These are phyloP conservation scores for Plasmodium berghei DNA, from an alignment of 169 alveolate genomes.

Conservation along the genomic window DNA sequence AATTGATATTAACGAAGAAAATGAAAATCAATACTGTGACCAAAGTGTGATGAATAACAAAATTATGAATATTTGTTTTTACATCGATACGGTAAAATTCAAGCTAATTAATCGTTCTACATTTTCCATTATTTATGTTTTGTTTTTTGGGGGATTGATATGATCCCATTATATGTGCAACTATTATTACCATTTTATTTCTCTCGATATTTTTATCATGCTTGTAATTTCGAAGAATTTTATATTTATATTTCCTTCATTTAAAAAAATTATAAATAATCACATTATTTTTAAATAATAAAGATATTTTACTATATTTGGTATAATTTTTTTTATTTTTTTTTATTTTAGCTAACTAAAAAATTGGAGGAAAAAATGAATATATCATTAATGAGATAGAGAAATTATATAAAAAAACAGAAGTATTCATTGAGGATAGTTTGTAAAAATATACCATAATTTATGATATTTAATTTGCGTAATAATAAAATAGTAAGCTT, in stretches of 20 bases:
- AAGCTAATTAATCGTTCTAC: constrained; percentile 1
- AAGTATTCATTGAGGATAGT: too few species aligned
- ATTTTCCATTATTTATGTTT: not conserved
- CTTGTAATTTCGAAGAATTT: too few species aligned
- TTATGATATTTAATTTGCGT: too few species aligned
- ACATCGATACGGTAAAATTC: constrained; percentile 48
- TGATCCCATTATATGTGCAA: not conserved
- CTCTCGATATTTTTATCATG: not conserved
- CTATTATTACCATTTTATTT: not conserved
- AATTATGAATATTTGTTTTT: constrained; percentile 30
- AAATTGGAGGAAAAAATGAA: constrained; percentile 67
- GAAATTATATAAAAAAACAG: too few species aligned
- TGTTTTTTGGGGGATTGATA: not conserved
- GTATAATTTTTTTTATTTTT: not conserved
- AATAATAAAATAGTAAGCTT: too few species aligned
- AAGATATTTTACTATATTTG: constrained; percentile 1
- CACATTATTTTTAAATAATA: too few species aligned
- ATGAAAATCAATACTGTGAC: constrained; percentile 21
- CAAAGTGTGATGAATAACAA: constrained; percentile 30
- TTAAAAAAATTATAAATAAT: too few species aligned
- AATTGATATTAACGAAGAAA: constrained; percentile 19
- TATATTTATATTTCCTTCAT: too few species aligned
- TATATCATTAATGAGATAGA: constrained; percentile 32
- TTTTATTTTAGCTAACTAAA: constrained; percentile 34
- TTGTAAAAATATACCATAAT: too few species aligned